Evolutionary conservation across 768 basidiomycete species (phyloP).

Genomic region (Hypholoma fasciculare): DNA sequence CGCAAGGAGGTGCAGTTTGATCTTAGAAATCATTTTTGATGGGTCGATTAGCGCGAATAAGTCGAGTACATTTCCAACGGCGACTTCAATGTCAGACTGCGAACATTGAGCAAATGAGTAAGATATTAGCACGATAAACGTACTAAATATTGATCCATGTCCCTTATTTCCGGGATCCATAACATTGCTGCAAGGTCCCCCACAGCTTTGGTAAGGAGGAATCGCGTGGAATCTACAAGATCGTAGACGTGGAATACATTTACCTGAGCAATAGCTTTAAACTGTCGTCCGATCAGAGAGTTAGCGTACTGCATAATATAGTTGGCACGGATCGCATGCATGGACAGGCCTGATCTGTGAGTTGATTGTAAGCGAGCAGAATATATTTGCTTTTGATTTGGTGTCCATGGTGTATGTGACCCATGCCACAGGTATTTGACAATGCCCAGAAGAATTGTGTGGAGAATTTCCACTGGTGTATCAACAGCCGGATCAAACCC

Average conservation of each 20-base stretch:
- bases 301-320: slow-evolving; percentile 46
- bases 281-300: slow-evolving; percentile 40
- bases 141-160: slow-evolving; percentile 35
- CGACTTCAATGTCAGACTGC: slow-evolving; percentile 27
- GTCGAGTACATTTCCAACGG: slow-evolving; percentile 36
- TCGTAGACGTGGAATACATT: slow-evolving; percentile 38
- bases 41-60: slow-evolving; percentile 30
- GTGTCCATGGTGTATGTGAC: slow-evolving; percentile 21
- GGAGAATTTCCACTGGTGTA: slow-evolving; percentile 34
- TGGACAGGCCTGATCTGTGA: slow-evolving; percentile 20
- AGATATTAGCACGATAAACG: neutral
- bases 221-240: slow-evolving; percentile 21
- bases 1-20: slow-evolving; percentile 35
- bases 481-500: slow-evolving; percentile 29
- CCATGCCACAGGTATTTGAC: slow-evolving; percentile 39
- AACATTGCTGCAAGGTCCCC: slow-evolving; percentile 35
- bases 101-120: neutral
- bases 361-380: slow-evolving; percentile 27
- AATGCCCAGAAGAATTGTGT: slow-evolving; percentile 35
- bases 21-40: slow-evolving; percentile 31
- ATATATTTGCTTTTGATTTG: slow-evolving; percentile 18
- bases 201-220: slow-evolving; percentile 28
- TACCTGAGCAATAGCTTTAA: slow-evolving; percentile 38
- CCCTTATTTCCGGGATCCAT: slow-evolving; percentile 40
- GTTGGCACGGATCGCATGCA: slow-evolving; percentile 33